Conservation (phyloP, 2,329 filamentous ascomycete genomes). For the Colletotrichum caudatum region DNA sequence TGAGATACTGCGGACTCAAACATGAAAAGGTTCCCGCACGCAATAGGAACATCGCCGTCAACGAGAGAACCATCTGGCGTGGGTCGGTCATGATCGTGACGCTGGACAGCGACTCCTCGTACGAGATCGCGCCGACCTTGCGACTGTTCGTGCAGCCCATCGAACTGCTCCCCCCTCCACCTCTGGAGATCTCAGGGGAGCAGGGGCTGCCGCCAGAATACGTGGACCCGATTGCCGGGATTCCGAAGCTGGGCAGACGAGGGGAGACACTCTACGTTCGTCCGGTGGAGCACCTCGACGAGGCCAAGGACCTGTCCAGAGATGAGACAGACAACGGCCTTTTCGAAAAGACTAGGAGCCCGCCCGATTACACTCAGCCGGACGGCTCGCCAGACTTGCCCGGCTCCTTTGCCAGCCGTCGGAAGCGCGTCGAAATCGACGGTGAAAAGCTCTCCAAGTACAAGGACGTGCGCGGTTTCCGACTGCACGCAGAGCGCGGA, state of each 20-base stretch:
- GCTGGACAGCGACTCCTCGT: constrained; percentile 83
- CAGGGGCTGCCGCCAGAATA: constrained; percentile 80
- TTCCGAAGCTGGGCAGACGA: constrained; percentile 85
- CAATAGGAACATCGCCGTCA: constrained; percentile 50
- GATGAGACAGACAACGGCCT: constrained; percentile 85
- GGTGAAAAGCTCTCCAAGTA: constrained; percentile 86
- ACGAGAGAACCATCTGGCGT: constrained; percentile 86
- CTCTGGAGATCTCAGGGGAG: constrained; percentile 73
- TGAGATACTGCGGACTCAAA: constrained; percentile 89
- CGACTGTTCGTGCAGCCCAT: constrained; percentile 89
- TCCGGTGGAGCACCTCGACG: constrained; percentile 87
- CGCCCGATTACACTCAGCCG: constrained; percentile 59
- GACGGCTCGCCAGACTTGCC: constrained; percentile 62
- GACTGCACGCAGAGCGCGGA: constrained; percentile 86
- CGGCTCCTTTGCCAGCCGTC: constrained; percentile 65
- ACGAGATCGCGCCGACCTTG: constrained; percentile 81
- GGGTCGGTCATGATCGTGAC: constrained; percentile 97
- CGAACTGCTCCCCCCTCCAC: constrained; percentile 83
- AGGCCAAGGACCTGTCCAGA: constrained; percentile 80
- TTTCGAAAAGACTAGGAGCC: constrained; percentile 76
- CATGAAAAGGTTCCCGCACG: constrained; percentile 65
- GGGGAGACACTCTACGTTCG: constrained; percentile 90
- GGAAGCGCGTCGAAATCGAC: constrained; percentile 69
- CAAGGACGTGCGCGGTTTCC: constrained; percentile 84
- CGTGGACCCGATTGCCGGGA: constrained; percentile 88